Evolutionary conservation across 2,329 filamentous ascomycete species (phyloP).

Genomic region (Pseudopyrenochaeta lycopersici): DNA sequence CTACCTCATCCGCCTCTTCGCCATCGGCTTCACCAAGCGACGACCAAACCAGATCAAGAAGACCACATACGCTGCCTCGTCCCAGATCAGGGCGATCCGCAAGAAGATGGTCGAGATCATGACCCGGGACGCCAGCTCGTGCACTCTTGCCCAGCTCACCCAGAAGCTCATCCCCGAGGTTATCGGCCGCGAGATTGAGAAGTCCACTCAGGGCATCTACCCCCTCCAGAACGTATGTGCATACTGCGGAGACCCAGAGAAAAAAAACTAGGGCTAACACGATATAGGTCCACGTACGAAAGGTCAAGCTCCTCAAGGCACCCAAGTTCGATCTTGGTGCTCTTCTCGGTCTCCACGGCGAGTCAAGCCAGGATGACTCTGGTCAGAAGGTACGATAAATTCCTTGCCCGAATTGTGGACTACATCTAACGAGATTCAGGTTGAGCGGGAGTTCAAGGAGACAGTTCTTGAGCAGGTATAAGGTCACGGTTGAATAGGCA

Average conservation of each 20-base stretch:
- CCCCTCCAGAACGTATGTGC: conserved; percentile 91
- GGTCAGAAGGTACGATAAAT: conserved; percentile 81
- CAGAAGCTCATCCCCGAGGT: conserved; percentile 99
- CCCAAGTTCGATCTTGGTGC: conserved; percentile 99
- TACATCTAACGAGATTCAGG: conserved; percentile 30
- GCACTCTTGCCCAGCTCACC: conserved; percentile 94
- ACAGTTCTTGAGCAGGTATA: conserved; percentile 92
- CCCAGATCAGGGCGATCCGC: conserved; percentile 96
- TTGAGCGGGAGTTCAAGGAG: conserved; percentile 99
- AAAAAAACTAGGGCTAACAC: conserved; percentile 27
- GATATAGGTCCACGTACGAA: conserved; percentile 94
- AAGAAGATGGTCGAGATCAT: conserved; percentile 99
- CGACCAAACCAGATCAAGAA: conserved; percentile 99
- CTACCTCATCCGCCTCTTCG: conserved; percentile 98
- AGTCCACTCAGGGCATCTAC: conserved; percentile 99
- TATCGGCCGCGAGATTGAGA: conserved; percentile 99
- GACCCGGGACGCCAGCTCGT: conserved; percentile 90
- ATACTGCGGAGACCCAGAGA: conserved; percentile 17
- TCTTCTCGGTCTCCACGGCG: conserved; percentile 95
- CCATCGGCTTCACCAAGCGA: conserved; percentile 99
- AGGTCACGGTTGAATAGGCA: conserved; percentile 54
- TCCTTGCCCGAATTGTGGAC: not conserved
- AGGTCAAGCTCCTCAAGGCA: conserved; percentile 98
- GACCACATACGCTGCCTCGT: conserved; percentile 97
- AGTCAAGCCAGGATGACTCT: conserved; percentile 94